These are phyloP conservation scores for Schizosaccharomyces cryophilus DNA, from an alignment of 805 yeast genomes.

Conservation along the genomic window DNA sequence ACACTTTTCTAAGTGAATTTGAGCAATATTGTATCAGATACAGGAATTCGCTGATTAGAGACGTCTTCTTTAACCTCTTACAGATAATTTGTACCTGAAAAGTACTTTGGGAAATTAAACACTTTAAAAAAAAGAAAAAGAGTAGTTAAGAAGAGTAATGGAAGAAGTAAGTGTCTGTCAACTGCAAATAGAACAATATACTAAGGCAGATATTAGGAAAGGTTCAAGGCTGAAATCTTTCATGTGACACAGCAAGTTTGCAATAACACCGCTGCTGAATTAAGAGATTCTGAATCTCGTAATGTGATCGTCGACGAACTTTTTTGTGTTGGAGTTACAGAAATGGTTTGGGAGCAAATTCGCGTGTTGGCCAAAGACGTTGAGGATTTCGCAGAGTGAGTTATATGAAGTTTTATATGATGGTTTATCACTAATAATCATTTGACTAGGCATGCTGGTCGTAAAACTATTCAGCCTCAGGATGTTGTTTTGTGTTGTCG, in stretches of 20 bases:
- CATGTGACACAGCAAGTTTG: constrained; percentile 1
- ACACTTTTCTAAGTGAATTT: too few species aligned
- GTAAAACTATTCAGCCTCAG: neutral
- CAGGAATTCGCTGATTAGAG: too few species aligned
- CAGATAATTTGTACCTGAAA: too few species aligned
- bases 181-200: neutral
- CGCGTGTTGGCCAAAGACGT: neutral
- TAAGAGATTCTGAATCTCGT: neutral
- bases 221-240: constrained; percentile 1
- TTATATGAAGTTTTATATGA: neutral
- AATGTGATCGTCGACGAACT: neutral
- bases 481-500: neutral
- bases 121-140: too few species aligned
- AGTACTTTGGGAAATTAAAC: too few species aligned
- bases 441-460: neutral
- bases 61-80: too few species aligned
- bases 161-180: neutral
- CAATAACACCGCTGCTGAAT: neutral
- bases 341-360: constrained; percentile 1
- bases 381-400: neutral
- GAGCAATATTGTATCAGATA: too few species aligned
- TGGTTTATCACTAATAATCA: neutral
- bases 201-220: neutral
- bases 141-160: neutral
- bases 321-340: neutral